These are phyloP conservation scores for Calonectria naviculata DNA, from an alignment of 2,329 filamentous ascomycete species.

Conservation along the genomic window DNA sequence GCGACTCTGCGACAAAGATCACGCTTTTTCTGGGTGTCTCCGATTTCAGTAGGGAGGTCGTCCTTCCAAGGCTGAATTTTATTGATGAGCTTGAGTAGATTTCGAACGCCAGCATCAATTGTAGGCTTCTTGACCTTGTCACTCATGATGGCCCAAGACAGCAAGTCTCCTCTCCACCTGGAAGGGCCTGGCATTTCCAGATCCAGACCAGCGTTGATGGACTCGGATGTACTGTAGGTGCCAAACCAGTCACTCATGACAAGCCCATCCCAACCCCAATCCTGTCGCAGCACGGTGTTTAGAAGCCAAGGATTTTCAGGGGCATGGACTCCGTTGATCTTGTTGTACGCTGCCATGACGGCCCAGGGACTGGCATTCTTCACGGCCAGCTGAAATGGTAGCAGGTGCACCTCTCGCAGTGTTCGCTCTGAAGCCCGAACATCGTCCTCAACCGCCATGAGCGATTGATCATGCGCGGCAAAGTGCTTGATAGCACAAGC, in stretches of 20 bases:
- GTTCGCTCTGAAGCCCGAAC: constrained; percentile 14
- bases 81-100: too few species aligned
- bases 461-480: constrained; percentile 49
- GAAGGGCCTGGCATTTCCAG: too few species aligned
- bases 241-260: too few species aligned
- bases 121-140: too few species aligned
- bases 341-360: constrained; percentile 42
- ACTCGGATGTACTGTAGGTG: too few species aligned
- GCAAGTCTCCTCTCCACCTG: too few species aligned
- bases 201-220: too few species aligned
- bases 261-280: background rate
- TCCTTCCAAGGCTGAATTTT: too few species aligned
- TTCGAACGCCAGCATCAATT: too few species aligned
- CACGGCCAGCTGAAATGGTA: constrained; percentile 50
- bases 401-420: constrained; percentile 33
- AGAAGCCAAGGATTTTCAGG: background rate
- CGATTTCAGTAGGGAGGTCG: too few species aligned
- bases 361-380: constrained; percentile 48
- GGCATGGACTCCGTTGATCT: constrained; percentile 50
- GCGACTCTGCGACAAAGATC: constrained; percentile 40
- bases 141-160: too few species aligned
- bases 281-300: background rate
- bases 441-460: constrained; percentile 25
- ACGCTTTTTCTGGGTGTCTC: constrained; percentile 20
- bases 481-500: constrained; percentile 54